Evolutionary conservation across 148 eudicot species (phyloP), one percentile per base, ranked within the genome.

Genomic region (Hydrangea macrophylla): DNA sequence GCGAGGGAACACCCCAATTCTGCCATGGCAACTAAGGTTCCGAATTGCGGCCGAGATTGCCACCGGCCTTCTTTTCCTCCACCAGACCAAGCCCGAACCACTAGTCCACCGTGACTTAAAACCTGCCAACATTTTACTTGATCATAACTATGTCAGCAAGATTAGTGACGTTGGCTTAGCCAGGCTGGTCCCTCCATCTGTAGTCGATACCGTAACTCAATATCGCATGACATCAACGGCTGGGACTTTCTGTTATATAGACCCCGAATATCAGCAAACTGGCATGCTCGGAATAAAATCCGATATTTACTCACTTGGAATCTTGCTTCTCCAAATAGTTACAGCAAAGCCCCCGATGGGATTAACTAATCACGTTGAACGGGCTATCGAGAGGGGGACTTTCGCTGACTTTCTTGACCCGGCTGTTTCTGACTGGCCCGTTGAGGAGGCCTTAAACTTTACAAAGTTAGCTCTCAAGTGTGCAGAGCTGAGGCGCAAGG

Each of bases 231-330:
- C 83, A 33, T 76, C 83, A 0, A 69, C 83, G 8, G 80, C 83
- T 32, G 80, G 83, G 42, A 80, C 83, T 15, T 80, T 80, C 74
- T 80, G 83, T 45, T 80, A 80, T 69, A 80, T 80, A 40, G 80
- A 80, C 51, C 83, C 83, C n/a, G 83, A 80, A 51, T 80, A 80
- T 54, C 83, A 80, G 45, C 83, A 80, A 68, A 80, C 83, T 13
- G 83, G 83, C 39, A 80, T 80, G 83, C 80, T 76, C 2, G 83
- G 80, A 10, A 76, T 60, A 72, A 80, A 76, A 27, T 80, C 80
- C 15, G 83, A 80, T 50, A 58, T 80, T 9, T 80, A 80, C 60
- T 80, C 80, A 15, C 60, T 80, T 9, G 83, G 83, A 0, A 72
- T 80, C 13, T 53, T 80, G 74, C 74, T 80, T 51, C 77, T 80